A percentile compares a stretch with the other conserved stretches of the same genome.
These are phyloP conservation scores for Coelastrella sp. DNA, from an alignment of 139 green algal species.

Conservation along the genomic window DNA sequence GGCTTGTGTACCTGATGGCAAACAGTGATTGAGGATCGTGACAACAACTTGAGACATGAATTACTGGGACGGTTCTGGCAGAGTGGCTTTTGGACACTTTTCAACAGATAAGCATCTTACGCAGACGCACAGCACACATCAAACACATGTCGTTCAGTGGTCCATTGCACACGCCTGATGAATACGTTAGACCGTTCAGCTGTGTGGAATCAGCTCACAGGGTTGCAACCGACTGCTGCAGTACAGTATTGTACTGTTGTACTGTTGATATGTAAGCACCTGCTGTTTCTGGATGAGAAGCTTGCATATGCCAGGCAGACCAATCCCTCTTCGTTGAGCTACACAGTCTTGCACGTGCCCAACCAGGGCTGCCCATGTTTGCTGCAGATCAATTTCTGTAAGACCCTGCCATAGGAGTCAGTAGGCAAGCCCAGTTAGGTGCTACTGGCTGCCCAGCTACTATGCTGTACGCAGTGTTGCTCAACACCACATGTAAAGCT, in stretches of 20 bases:
- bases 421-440: not conserved
- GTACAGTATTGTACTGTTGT: not conserved
- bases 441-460: not conserved
- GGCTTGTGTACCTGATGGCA: not conserved
- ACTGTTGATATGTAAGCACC: not conserved
- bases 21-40: not conserved
- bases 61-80: too few relatives aligned
- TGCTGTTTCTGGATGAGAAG: not conserved
- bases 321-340: slow-evolving; percentile 7
- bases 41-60: too few relatives aligned
- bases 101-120: too few relatives aligned
- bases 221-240: too few relatives aligned
- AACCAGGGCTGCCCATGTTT: not conserved
- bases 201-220: too few relatives aligned
- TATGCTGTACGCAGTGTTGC: not conserved
- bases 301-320: slow-evolving; percentile 21
- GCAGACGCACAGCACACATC: too few relatives aligned
- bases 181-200: too few relatives aligned
- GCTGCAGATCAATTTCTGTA: not conserved
- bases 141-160: too few relatives aligned
- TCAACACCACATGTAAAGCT: not conserved
- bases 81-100: too few relatives aligned
- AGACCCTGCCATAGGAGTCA: not conserved
- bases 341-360: not conserved
- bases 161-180: too few relatives aligned